These are phyloP conservation scores for Cyclanthera cordifolia DNA, from an alignment of 306 rosid genomes.

Conservation along the genomic window DNA sequence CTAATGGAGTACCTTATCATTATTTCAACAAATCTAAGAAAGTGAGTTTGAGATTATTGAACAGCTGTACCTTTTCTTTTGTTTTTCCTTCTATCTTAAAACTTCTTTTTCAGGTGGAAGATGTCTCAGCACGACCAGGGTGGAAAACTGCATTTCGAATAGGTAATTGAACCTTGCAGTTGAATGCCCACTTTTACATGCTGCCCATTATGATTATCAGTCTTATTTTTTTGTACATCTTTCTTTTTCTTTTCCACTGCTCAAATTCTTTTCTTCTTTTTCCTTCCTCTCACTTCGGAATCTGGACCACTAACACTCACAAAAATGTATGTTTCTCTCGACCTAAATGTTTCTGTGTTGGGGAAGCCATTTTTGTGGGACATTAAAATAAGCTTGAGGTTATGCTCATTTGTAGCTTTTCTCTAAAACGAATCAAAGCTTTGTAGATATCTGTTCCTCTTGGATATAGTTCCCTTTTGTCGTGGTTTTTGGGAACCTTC, in stretches of 20 bases:
- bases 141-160: conserved; percentile 1
- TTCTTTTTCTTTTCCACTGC: background rate
- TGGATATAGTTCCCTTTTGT: background rate
- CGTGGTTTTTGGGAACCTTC: background rate
- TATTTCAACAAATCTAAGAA: conserved; percentile 1
- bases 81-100: background rate
- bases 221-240: conserved; percentile 2
- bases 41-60: background rate
- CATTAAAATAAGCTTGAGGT: conserved; percentile 1
- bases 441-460: background rate
- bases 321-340: background rate
- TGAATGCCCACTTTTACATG: conserved; percentile 11
- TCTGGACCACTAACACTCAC: background rate
- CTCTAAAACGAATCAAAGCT: conserved; percentile 7
- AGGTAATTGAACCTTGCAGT: conserved; percentile 14
- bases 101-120: conserved; percentile 6
- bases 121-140: conserved; percentile 4
- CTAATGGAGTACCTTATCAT: background rate
- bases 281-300: conserved; percentile 7
- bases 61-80: background rate
- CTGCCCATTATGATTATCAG: conserved; percentile 3
- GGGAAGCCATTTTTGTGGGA: conserved; percentile 4
- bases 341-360: background rate
- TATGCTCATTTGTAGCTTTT: background rate
- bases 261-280: background rate